These are phyloP conservation scores for Straminergon stramineum DNA, from an alignment of 225 moss, liverwort and hornwort species.

Conservation along the genomic window DNA sequence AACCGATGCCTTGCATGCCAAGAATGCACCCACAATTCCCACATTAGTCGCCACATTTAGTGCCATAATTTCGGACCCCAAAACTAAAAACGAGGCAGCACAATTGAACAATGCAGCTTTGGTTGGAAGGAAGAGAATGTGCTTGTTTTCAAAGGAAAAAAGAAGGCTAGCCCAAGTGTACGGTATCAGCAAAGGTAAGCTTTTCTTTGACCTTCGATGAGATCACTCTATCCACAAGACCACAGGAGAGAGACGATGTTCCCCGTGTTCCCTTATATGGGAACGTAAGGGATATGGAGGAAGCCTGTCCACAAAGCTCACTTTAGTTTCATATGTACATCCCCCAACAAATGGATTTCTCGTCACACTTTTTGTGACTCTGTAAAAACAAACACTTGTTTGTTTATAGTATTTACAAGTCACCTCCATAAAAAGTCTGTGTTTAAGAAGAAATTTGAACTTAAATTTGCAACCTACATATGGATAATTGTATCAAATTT, in stretches of 20 bases:
- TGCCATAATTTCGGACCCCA: constrained; percentile 1
- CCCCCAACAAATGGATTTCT: background rate
- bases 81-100: background rate
- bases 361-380: background rate
- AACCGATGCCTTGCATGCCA: constrained; percentile 13
- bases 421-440: background rate
- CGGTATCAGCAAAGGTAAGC: background rate
- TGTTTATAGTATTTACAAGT: background rate
- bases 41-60: constrained; percentile 11
- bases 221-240: constrained; percentile 19
- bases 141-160: background rate
- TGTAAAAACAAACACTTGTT: background rate
- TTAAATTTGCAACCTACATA: background rate
- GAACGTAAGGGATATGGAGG: constrained; percentile 9
- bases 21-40: constrained; percentile 18
- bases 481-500: background rate
- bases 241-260: constrained; percentile 4
- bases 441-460: background rate
- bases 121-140: background rate
- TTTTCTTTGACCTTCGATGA: background rate
- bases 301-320: constrained; percentile 14
- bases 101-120: background rate
- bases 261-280: background rate
- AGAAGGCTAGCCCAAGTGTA: background rate
- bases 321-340: constrained; percentile 4